Base-by-base conservation (phyloP, 2,329 filamentous ascomycete species). In the Colletotrichum orchidophilum region DNA sequence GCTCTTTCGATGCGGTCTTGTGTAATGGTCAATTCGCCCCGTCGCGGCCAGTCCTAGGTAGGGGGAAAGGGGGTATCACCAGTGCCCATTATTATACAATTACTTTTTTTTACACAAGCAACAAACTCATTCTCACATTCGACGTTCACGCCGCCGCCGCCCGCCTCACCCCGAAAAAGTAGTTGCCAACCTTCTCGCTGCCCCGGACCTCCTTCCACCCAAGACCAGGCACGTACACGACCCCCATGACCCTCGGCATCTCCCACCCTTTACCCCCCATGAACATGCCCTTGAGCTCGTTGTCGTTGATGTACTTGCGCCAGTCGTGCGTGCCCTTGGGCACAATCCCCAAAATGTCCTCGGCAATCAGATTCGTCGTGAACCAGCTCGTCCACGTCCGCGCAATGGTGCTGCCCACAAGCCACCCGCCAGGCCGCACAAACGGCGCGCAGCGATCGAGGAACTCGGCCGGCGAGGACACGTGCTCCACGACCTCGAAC, bases 401-500 rank as follows among this genome's bases (percentile, higher is more conserved):
- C 61, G 96, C 93, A 78, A 99, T 98, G 3, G 96, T 99, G 80
- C 93, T 96, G 75, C 96, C 88, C 57, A 98, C 89, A 8, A 99
- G 84, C 96, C 96, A 99, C 0, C 96, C 96, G 1, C 96, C 96
- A 0, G 96, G 96, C 74, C 90, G 92, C 27, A 99, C 91, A 75
- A 97, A 94, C 1, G 90, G 87, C 50, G 93, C 85, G 72, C 94
- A 91, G 3, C 86, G 85, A 60, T 91, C 86, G 4, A 98, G 88
- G 75, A 98, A 97, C 4, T 89, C 85, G 0, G 90, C 88, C 0
- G 94, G 94, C 26, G 90, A 85, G 66, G 92, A 90, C 70, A 99
- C 93, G 81, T 99, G 96, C 82, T 99, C 96, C 65, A 99, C 88
- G 5, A 99, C 96, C 82, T 99, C 96, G 81, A 98, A 99, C 7